Percentiles rank a stretch among this genome's conserved stretches.
phyloP scores from a whole-genome alignment of 495 filamentous ascomycete species.

The Tuber borchii region DNA sequence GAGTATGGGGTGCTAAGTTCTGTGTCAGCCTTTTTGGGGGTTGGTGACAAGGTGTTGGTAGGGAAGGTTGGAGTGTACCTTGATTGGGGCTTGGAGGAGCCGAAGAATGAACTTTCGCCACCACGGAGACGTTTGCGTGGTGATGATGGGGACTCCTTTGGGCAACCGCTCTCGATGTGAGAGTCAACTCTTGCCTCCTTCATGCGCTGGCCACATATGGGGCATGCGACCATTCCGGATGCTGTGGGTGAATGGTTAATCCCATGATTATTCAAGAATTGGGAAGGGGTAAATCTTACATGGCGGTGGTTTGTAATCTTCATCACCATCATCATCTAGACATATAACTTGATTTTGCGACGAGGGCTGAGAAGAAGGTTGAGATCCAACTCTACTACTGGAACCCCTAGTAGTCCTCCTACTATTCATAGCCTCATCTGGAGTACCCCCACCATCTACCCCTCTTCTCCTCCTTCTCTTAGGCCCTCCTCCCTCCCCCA shows the following conservation, averaged over 20 bases:
- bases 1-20: conserved; percentile 27
- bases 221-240: conserved; percentile 74
- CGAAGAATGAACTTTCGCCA: conserved; percentile 24
- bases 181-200: conserved; percentile 63
- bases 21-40: conserved; percentile 60
- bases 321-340: conserved; percentile 42
- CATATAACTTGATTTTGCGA: conserved; percentile 43
- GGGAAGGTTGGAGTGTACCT: conserved; percentile 13
- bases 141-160: conserved; percentile 40
- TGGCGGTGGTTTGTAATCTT: conserved; percentile 10
- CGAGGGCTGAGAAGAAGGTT: background rate
- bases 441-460: conserved; percentile 3
- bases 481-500: conserved; percentile 17
- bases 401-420: conserved; percentile 13
- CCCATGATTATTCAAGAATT: background rate
- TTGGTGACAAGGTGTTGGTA: conserved; percentile 45
- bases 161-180: conserved; percentile 65
- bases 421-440: background rate
- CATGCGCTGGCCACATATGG: conserved; percentile 70
- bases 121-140: conserved; percentile 37
- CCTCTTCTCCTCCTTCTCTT: conserved; percentile 3
- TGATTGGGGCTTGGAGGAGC: conserved; percentile 12
- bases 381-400: background rate
- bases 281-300: conserved; percentile 6
- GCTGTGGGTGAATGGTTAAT: conserved; percentile 44